phyloP scores from a whole-genome alignment of 345 rosid species.

The Carallia brachiata region DNA sequence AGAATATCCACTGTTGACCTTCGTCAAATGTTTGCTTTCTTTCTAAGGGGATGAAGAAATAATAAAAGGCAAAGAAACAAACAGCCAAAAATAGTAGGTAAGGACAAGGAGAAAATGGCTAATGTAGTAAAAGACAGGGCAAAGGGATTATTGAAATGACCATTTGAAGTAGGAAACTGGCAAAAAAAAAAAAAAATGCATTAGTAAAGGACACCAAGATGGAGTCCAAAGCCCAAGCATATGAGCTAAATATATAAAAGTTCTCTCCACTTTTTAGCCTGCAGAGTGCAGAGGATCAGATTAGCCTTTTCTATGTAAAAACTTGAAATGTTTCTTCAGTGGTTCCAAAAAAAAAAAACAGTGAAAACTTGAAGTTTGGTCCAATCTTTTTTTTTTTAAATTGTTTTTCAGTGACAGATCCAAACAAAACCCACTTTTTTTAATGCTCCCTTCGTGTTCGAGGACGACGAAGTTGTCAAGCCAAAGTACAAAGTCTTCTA shows the following conservation, averaged over 20 bases:
- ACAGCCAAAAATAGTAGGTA: slow-evolving; percentile 3
- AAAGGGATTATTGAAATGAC: not conserved
- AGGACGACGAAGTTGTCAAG: not conserved
- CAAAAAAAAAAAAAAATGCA: not conserved
- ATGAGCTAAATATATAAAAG: not conserved
- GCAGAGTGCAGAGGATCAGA: slow-evolving; percentile 2
- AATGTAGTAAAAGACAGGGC: slow-evolving; percentile 10
- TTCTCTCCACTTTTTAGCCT: slow-evolving; percentile 13
- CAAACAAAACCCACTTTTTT: slow-evolving; percentile 22
- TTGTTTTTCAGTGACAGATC: slow-evolving; percentile 10
- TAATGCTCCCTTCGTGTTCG: not conserved
- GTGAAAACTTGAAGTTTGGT: slow-evolving; percentile 1
- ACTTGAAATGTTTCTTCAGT: no score
- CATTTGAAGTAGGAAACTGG: not conserved
- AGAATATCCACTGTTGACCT: not conserved
- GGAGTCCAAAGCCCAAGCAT: not conserved
- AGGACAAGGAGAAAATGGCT: slow-evolving; percentile 27
- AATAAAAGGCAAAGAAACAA: not conserved
- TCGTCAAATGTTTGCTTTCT: no score
- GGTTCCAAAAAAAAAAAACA: no score
- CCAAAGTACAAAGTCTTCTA: not conserved
- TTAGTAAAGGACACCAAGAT: not conserved
- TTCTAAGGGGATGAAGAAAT: not conserved
- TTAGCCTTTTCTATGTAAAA: not conserved
- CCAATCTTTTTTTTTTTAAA: not conserved